Percentiles rank a stretch among this genome's conserved stretches.
Conservation (phyloP, 805 yeast genomes). For the Candida nonsorbophila region DNA sequence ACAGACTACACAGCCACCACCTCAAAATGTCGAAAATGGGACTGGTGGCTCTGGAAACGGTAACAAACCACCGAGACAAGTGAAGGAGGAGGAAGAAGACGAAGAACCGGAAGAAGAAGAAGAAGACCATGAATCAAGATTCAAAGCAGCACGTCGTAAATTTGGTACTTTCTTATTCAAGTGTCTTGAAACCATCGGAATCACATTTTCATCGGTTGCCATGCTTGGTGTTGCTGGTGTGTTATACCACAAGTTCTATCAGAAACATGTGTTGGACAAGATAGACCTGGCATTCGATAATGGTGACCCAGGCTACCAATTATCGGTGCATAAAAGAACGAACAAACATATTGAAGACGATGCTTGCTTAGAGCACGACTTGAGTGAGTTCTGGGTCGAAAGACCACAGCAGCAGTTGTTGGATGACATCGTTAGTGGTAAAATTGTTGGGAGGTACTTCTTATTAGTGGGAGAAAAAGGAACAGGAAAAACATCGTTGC, state of each 20-base stretch:
- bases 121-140: conserved; percentile 11
- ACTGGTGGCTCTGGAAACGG: conserved; percentile 8
- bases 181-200: conserved; percentile 62
- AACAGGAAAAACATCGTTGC: conserved; percentile 76
- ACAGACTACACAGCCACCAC: not conserved
- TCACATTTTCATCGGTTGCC: conserved; percentile 63
- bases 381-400: conserved; percentile 51
- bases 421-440: conserved; percentile 63
- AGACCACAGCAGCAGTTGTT: conserved; percentile 62
- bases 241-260: conserved; percentile 61
- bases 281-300: conserved; percentile 62
- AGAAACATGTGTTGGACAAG: conserved; percentile 53
- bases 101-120: conserved; percentile 11
- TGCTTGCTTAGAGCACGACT: conserved; percentile 15
- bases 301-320: conserved; percentile 61
- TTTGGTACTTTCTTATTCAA: conserved; percentile 29
- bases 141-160: conserved; percentile 14
- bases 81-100: conserved; percentile 9
- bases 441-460: conserved; percentile 62
- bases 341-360: conserved; percentile 20
- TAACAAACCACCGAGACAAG: conserved; percentile 3
- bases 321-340: conserved; percentile 48
- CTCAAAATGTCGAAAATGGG: conserved; percentile 4
- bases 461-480: conserved; percentile 80
- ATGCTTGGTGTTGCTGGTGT: conserved; percentile 70